Base-by-base conservation (phyloP, 2,329 filamentous ascomycete genomes). In the Fusarium cyanostomum region DNA sequence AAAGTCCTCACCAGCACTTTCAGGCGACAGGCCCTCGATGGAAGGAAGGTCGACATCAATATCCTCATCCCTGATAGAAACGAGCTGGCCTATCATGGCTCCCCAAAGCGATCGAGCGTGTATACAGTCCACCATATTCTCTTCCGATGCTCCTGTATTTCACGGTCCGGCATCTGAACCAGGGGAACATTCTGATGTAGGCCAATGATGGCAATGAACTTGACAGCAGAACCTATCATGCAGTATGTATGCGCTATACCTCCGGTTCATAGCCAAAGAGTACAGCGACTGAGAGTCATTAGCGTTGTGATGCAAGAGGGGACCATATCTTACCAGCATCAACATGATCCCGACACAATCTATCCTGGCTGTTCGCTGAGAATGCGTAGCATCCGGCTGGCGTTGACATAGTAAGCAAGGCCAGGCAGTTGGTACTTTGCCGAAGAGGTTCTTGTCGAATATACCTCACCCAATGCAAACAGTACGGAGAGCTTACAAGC, bases 61-160 rank as follows among this genome's bases (percentile, higher is more conserved):
- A 24, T 81, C 80, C 30, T 79, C 74, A 55, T 83, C 81, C 15
- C 76, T 73, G 4, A 83, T 78, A 38, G 79, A 78, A 13, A 78
- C 74, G 0, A 80, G 79, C n/a, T 81, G 75, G 4, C 80, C 79
- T 57, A 82, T 73, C 51, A 80, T 81, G 0, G 79, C 78, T 4
- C 77, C 78, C 74, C 77, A 80, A 81, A 77, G 11, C 80, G 76
- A 60, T 80, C 78, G 16, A 79, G 68, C 7, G 69, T 74, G 54
- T 79, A 80, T 0, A 77, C 71, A 3, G 77, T 78, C 77, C 76
- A 79, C 72, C 74, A 79, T 10, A 79, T 65, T 3, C 77, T 66
- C n/a, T 72, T 72, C 4, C 77, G 68, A 46, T 79, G 77, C 48
- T 79, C 76, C 8, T 75, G 66, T 8, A 63, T 57, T 2, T 66